These are phyloP conservation scores for Wallacemonas sp. DNA, from an alignment of 208 protist species.

Conservation along the genomic window DNA sequence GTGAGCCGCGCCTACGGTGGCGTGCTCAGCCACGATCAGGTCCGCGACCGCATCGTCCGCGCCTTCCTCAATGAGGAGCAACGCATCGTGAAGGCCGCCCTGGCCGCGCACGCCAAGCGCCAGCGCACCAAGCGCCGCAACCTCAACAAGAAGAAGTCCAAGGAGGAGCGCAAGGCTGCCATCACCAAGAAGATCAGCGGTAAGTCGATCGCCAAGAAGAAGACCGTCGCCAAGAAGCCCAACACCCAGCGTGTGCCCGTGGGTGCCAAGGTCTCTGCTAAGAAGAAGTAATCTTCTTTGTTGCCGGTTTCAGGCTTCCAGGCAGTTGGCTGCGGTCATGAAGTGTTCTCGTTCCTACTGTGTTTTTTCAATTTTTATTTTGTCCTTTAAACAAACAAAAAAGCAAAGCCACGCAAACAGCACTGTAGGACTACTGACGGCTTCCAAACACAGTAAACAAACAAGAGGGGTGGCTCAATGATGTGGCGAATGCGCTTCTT, in stretches of 20 bases:
- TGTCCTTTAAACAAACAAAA: slow-evolving; percentile 6
- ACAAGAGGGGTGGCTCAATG: no score
- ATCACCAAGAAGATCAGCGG: slow-evolving; percentile 24
- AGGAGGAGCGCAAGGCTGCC: slow-evolving; percentile 31
- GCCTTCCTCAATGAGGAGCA: slow-evolving; percentile 99
- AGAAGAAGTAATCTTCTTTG: slow-evolving; percentile 40
- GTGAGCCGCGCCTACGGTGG: no score
- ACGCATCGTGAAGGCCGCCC: slow-evolving; percentile 96
- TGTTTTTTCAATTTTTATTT: slow-evolving; percentile 4
- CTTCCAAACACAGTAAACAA: no score
- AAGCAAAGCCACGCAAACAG: no score
- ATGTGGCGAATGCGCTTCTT: no score
- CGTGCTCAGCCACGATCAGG: slow-evolving; percentile 92
- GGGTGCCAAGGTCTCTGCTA: slow-evolving; percentile 55
- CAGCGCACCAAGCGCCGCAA: slow-evolving; percentile 60
- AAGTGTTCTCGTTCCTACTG: neutral
- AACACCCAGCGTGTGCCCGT: slow-evolving; percentile 36
- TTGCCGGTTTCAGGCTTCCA: neutral
- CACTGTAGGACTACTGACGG: no score
- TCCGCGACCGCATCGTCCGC: slow-evolving; percentile 95
- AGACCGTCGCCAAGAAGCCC: slow-evolving; percentile 30
- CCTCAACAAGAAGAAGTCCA: slow-evolving; percentile 59
- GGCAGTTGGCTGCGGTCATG: neutral
- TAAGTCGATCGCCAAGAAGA: slow-evolving; percentile 30
- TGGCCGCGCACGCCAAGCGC: slow-evolving; percentile 64